Evolutionary conservation across 495 filamentous ascomycete species (phyloP), one percentile per base, ranked within the genome.

Genomic region (Neurospora sp.): DNA sequence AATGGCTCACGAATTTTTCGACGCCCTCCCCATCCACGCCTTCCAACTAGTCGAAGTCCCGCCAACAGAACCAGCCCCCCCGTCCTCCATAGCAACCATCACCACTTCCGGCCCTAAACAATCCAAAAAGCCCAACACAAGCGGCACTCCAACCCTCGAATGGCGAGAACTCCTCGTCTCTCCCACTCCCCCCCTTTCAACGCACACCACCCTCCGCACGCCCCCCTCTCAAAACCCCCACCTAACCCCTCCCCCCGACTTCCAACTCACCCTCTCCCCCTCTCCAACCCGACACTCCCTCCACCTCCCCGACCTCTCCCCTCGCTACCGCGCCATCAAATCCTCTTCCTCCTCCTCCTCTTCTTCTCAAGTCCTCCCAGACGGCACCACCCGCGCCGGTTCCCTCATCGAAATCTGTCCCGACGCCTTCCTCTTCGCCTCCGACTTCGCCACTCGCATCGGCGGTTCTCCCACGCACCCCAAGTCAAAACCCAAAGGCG

Each of bases 1-100:
- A 70, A 88, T 98, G 42, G 96, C 95, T 12, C 96, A 99, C 80
- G 96, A 99, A 80, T 98, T 99, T 86, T 98, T 99, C 82, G 96
- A 99, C 78, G 96, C 96, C n/a, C 91, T 98, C 7, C 96, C 96
- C 44, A 97, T 99, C 78, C 94, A 99, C 82, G 92, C 93, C 74
- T 99, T 99, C 82, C 91, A 97, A 79, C 91, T 91, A 35, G 79
- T 82, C 76, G 62, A 82, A 54, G 82, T 94, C 40, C 82, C 88
- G 54, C 81, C 86, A 39, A 81, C 82, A 74, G 70, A 73, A 54
- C 81, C 86, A 39, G 81, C 86, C 18, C 62, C 82, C 78, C 75
- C 75, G 83, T 86, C 79, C 80, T 84, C 74, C 80, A 4, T 62
- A 9, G 23, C 54, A 62, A 31, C 23, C 12, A 62, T 35, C 12